These are phyloP conservation scores for Oryza brachyantha DNA, from an alignment of 176 grass and related monocot species.

Conservation along the genomic window DNA sequence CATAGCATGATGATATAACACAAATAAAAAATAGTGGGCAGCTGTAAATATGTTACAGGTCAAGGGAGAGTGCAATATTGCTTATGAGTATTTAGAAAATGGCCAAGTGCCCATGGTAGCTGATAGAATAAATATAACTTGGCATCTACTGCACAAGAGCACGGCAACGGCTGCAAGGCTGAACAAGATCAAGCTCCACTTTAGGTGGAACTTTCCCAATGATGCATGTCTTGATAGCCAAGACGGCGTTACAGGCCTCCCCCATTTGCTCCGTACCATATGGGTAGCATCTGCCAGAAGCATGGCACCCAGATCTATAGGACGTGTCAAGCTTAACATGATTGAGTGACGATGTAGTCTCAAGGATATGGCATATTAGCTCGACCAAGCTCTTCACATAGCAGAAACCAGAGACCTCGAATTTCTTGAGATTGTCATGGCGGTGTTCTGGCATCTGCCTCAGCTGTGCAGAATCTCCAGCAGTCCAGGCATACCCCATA, in stretches of 20 bases:
- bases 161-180: background rate
- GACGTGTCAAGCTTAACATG: no score
- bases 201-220: background rate
- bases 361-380: no score
- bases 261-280: background rate
- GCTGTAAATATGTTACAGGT: no score
- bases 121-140: background rate
- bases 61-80: no score
- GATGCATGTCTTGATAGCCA: background rate
- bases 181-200: background rate
- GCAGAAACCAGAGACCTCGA: background rate
- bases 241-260: background rate
- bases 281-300: background rate
- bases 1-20: no score
- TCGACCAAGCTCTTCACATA: no score
- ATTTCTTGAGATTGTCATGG: background rate
- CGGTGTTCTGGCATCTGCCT: background rate
- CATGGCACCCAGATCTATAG: no score
- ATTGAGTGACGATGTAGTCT: background rate
- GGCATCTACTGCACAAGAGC: background rate
- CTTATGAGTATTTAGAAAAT: no score
- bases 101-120: no score
- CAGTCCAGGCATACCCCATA: background rate
- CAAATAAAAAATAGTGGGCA: no score
- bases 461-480: background rate